Conservation (phyloP, 345 rosid species). For the Tarenaya hassleriana region DNA sequence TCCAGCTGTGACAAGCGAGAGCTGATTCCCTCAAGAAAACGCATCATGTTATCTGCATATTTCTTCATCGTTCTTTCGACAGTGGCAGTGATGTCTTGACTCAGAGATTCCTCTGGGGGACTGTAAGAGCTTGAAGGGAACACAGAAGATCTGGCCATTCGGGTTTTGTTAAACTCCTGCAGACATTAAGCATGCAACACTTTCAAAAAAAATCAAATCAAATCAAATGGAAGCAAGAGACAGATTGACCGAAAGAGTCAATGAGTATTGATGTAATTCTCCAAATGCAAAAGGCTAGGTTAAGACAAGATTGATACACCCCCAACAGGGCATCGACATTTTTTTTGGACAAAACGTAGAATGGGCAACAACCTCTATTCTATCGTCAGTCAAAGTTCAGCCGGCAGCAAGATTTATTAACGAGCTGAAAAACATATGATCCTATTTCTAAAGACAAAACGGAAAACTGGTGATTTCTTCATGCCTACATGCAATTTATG, state of each 20-base stretch:
- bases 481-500: not conserved
- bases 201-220: not conserved
- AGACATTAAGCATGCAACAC: not conserved
- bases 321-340: too few species aligned
- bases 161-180: conserved; percentile 78
- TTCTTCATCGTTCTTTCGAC: conserved; percentile 82
- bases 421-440: too few species aligned
- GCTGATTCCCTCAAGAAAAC: conserved; percentile 95
- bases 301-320: too few species aligned
- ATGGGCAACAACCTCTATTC: too few species aligned
- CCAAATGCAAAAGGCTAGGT: too few species aligned
- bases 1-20: conserved; percentile 92
- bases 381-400: too few species aligned
- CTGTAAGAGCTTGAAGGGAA: conserved; percentile 58
- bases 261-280: too few species aligned
- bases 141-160: conserved; percentile 59
- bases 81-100: conserved; percentile 47
- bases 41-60: conserved; percentile 69
- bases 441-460: not conserved
- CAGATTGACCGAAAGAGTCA: too few species aligned
- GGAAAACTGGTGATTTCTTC: not conserved
- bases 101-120: conserved; percentile 81
- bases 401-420: too few species aligned
- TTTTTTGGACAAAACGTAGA: too few species aligned
- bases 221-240: not conserved